Evolutionary conservation across 306 rosid genomes (phyloP), one percentile per base, ranked within the genome.

Genomic region (Carpinus viminea): DNA sequence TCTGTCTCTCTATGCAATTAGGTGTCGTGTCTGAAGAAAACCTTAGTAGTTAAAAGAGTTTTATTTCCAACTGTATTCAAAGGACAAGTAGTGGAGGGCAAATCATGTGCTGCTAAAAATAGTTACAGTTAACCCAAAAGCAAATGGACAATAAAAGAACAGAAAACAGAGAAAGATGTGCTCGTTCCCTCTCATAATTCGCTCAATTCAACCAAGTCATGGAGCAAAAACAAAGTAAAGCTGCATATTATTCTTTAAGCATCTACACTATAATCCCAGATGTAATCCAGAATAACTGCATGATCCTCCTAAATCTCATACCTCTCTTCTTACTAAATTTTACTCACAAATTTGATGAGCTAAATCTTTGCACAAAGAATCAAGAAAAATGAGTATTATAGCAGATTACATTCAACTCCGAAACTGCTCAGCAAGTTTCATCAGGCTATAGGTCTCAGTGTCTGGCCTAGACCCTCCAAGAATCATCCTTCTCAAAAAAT

Each of bases 391-490:
- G 43, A 51, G 66, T 47, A 72, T 31, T 65, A 36, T 2, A 79
- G 64, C 48, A 38, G 26, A 8, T 64, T 21, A 80, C 76, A 64
- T 71, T 83, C 85, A 88, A 36, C 83, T 70, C 59, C 60, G 86
- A 83, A 87, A 93, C 80, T 87, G 99, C 87, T 96, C 99, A 12
- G 92, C 85, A 65, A 93, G 92, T 86, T 88, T 96, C 80, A 95
- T 48, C 54, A 95, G 92, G 85, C 99, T 93, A 74, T 90, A 90
- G 4, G 98, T 91, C 84, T 95, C 98, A 59, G 93, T 88, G 69
- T 93, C 98, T 69, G 99, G 99, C 82, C 92, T 83, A 62, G 98
- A 93, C 53, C 97, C 98, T 81, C 91, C 94, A 59, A 91, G 85
- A 82, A 93, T 91, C 97, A 93, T 93, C 82, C 96, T 87, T 79